Base-by-base conservation (phyloP, 768 basidiomycete species). In the Phaeolepiota aurea region DNA sequence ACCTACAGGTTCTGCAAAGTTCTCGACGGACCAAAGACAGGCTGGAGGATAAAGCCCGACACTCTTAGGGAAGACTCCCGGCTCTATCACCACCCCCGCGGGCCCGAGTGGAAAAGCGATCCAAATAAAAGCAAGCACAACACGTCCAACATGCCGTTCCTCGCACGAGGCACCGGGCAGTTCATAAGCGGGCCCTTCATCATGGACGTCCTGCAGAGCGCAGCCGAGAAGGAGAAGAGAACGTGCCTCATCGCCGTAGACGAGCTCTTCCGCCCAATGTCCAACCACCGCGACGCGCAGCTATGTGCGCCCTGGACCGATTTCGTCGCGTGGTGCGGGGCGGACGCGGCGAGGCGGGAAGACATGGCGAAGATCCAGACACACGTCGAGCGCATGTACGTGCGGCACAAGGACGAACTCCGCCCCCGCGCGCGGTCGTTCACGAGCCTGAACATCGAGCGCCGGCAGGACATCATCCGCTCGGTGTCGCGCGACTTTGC, bases 21-120 rank as follows among this genome's bases (percentile, higher is more conserved):
- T 10, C 61, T 78, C 0, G 76, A 79, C 46, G 65, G 69, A 1
- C 44, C 64, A 1, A 79, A 79, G 47, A 72, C 71, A 2, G 77
- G 76, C 1, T 54, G 63, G 20, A 57, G 53, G 1, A 58, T 77
- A 32, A 45, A 50, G 7, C 50, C 48, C 0, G 42, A 52, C 1
- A 49, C 57, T 4, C 51, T 56, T 13, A 33, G 41, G 5, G 46
- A 41, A 0, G 69, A 74, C 38, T 9, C 28, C 14, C 45, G 22
- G 13, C 22, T 9, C 0, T 52, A 53, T 38, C n/a, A 43, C 10
- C 43, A 48, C 21, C 34, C 39, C 10, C 38, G 20, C 18, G 50
- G 49, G 3, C 52, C 56, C 3, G 41, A 42, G 25, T 56, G 59
- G 58, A 54, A 56, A 38, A 18, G 20, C 1, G 36, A 38, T 21